phyloP scores from a whole-genome alignment of 257 asterid species.

The Thymus mandschuricus region DNA sequence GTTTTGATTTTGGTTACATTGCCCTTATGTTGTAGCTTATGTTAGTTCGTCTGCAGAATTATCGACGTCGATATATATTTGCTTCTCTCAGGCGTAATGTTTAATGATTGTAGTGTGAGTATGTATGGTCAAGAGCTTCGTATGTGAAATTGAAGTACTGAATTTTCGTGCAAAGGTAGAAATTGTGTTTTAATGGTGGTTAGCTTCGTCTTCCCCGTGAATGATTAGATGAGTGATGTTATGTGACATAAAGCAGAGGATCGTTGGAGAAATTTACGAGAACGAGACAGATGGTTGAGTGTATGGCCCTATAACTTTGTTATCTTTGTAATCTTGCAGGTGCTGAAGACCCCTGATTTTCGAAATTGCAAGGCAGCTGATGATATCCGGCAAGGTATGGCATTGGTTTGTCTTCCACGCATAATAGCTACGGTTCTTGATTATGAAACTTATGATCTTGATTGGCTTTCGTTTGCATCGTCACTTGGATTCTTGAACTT shows the following conservation, averaged over 20 bases:
- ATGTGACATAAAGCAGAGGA: not conserved
- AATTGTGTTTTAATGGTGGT: not conserved
- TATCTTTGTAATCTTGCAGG: conserved; percentile 48
- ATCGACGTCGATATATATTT: not conserved
- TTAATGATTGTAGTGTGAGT: not conserved
- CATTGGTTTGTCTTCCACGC: not conserved
- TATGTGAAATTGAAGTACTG: not conserved
- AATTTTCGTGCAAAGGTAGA: not conserved
- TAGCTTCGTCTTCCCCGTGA: conserved; percentile 6
- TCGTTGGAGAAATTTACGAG: not conserved
- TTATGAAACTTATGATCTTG: not conserved
- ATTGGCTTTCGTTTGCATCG: not conserved
- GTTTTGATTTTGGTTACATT: not conserved
- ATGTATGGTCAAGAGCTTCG: not conserved
- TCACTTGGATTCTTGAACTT: conserved; percentile 3
- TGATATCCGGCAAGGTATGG: conserved; percentile 69
- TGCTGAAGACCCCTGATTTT: conserved; percentile 86
- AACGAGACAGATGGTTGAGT: not conserved
- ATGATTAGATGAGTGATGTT: conserved; percentile 15
- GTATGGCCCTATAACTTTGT: conserved; percentile 21
- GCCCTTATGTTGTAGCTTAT: not conserved
- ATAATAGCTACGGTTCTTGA: not conserved
- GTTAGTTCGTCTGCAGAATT: not conserved
- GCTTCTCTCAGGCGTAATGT: conserved; percentile 17
- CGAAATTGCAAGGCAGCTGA: conserved; percentile 81